Percentiles rank a stretch among this genome's conserved stretches.
phyloP scores from a whole-genome alignment of 331 rosid species.

The Acacia concinna region DNA sequence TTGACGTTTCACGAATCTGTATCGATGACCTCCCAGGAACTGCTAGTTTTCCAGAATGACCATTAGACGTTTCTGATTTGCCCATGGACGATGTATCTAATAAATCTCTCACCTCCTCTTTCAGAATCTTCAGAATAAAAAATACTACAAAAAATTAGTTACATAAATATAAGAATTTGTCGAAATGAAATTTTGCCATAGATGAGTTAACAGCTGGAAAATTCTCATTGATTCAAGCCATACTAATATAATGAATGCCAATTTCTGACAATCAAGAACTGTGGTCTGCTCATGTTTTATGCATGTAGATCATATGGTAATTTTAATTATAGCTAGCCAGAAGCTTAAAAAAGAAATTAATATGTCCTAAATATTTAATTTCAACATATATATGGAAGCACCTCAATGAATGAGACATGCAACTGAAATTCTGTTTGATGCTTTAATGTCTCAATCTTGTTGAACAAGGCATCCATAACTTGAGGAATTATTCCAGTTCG shows the following conservation, averaged over 20 bases:
- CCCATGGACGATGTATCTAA: constrained; percentile 56
- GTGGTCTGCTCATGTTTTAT: not conserved
- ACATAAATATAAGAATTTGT: constrained; percentile 15
- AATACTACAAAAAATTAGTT: constrained; percentile 27
- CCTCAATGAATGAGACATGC: constrained; percentile 87
- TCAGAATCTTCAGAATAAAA: constrained; percentile 64
- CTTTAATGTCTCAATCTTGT: constrained; percentile 62
- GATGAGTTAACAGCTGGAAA: constrained; percentile 13
- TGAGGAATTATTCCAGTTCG: constrained; percentile 62
- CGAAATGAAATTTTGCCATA: constrained; percentile 8
- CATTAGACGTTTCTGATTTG: constrained; percentile 57
- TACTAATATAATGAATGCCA: not conserved
- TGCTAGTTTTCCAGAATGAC: constrained; percentile 56
- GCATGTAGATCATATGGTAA: not conserved
- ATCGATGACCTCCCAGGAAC: constrained; percentile 54
- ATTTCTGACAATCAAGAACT: not conserved
- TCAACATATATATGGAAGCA: constrained; percentile 1
- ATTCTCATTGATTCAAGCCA: constrained; percentile 21
- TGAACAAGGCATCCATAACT: constrained; percentile 73
- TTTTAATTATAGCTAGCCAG: not conserved
- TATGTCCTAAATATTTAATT: not conserved
- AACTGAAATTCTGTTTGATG: constrained; percentile 74
- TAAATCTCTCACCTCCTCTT: constrained; percentile 83
- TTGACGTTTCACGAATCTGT: constrained; percentile 81
- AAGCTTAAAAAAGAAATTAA: not conserved